Evolutionary conservation across 23 red algal genomes (phyloP).

Genomic region (Gracilaria gracilis): DNA sequence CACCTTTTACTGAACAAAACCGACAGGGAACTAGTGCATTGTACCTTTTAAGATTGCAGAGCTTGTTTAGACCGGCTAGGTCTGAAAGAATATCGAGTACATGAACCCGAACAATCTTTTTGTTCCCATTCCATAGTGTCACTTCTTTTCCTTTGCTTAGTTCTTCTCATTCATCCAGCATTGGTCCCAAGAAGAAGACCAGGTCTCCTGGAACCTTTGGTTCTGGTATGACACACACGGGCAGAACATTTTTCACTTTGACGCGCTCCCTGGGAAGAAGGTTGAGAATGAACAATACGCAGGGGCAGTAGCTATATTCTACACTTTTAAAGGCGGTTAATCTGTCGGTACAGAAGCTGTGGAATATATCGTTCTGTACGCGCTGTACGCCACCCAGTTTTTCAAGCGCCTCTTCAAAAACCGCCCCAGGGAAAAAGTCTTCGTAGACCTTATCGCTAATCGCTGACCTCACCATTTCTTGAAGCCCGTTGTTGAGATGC

Average conservation of each 20-base stretch:
- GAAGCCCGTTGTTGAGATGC: not conserved
- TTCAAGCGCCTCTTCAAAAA: not conserved
- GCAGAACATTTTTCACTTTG: not conserved
- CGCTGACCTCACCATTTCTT: no score
- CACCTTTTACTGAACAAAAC: not conserved
- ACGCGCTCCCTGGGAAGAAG: not conserved
- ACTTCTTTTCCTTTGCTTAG: no score
- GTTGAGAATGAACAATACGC: not conserved
- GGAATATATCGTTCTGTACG: not conserved
- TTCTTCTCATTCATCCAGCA: no score
- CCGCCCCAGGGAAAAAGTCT: not conserved
- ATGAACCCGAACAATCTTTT: not conserved
- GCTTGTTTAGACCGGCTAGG: not conserved
- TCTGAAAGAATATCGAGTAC: not conserved
- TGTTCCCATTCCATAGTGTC: not conserved
- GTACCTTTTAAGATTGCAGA: not conserved
- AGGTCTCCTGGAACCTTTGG: not conserved
- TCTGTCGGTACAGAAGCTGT: slow-evolving; percentile 1
- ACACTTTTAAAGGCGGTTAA: slow-evolving; percentile 2
- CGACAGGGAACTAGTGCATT: slow-evolving; percentile 3
- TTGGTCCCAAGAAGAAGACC: not conserved
- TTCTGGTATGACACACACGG: not conserved
- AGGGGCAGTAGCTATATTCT: slow-evolving; percentile 13
- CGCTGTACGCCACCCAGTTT: not conserved
- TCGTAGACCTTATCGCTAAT: no score